Evolutionary conservation across 192 early-diverging fungal species (phyloP).

Genomic region (Linnemannia schmuckeri): DNA sequence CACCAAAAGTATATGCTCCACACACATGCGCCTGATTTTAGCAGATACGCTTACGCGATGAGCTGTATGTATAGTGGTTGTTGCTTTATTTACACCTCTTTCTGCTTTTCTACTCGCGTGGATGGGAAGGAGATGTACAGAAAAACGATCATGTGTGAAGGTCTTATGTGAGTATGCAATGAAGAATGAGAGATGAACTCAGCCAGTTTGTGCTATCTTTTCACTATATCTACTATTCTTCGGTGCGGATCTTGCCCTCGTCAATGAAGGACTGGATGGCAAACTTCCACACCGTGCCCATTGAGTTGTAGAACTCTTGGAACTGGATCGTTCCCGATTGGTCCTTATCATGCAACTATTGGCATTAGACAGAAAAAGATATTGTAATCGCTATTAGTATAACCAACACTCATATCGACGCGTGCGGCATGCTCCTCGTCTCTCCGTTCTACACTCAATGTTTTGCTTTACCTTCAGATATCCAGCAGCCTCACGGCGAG

Average conservation of each 20-base stretch:
- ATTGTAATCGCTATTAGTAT: neutral
- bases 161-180: too few relatives aligned
- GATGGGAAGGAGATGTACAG: too few relatives aligned
- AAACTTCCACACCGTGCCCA: constrained; percentile 48
- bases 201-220: neutral
- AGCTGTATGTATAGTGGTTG: too few relatives aligned
- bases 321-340: constrained; percentile 18
- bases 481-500: constrained; percentile 21
- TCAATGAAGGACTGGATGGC: constrained; percentile 51
- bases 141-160: too few relatives aligned
- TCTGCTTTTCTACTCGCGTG: too few relatives aligned
- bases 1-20: too few relatives aligned
- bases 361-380: neutral
- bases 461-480: constrained; percentile 27
- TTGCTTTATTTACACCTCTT: too few relatives aligned
- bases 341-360: constrained; percentile 35
- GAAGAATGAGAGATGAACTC: too few relatives aligned
- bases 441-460: neutral
- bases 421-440: neutral
- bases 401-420: neutral
- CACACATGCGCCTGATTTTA: too few relatives aligned
- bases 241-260: constrained; percentile 46
- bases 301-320: constrained; percentile 37
- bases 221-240: constrained; percentile 4
- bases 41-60: too few relatives aligned